Base-by-base conservation (phyloP, 2,329 filamentous ascomycete genomes). In the Arthrobotrys sinensis region DNA sequence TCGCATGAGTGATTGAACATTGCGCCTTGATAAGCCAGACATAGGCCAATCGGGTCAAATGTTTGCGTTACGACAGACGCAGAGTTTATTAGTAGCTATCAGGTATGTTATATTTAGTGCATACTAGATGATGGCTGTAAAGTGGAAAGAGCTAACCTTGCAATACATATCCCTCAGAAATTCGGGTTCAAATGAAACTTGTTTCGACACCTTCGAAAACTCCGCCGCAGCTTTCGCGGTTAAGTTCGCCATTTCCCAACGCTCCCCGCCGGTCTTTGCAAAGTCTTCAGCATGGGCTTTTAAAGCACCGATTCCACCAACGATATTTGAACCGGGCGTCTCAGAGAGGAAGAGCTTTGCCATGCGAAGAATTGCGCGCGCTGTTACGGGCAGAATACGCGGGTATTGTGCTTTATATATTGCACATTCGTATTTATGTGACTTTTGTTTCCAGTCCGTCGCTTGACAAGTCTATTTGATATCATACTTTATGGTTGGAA, bases 1-100 rank as follows among this genome's bases (percentile, higher is more conserved):
- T 87, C 85, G 81, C 90, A 91, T 50, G 88, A 90, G 82, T 91
- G 90, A 79, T 91, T 91, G 50, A 89, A 85, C 14, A 87, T 83
- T 32, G 87, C 85, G 1, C 88, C 85, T 16, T 86, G 84, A 0
- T 89, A 88, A 77, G 90, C 88, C 14, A 91, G 82, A 40, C 87
- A 87, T n/a, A 90, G 83, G 1, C 90, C 90, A 21, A 91, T 83
- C 0, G 88, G 87, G 80, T 90, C 89, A 57, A 88, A 86, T 14
- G 87, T 85, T 3, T 87, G 85, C 1, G 86, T 88, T 16, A 88
- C 87, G 2, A 91, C 83, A 6, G 89, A 89, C 72, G 90, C 84
- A 1, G 87, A 86, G 80, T 91, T 91, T 57, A 88, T 84, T 36
- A 89, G 85, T 34, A 90, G 81, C 87, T 89, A 60, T 14, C 50